Conservation (phyloP, 1,139 yeast genomes). For the Insectozyma bohioensis region DNA sequence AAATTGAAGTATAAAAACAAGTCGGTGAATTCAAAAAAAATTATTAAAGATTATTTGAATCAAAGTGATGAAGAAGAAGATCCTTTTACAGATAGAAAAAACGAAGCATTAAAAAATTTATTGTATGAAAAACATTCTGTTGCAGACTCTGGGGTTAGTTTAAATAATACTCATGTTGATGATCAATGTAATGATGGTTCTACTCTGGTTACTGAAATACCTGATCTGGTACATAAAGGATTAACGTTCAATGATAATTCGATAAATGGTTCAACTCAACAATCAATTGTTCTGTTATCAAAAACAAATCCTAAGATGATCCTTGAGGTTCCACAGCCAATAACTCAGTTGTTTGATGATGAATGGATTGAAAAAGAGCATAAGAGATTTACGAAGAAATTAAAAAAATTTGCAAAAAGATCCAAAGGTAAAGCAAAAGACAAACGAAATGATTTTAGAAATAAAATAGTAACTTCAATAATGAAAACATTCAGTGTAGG, state of each 20-base stretch:
- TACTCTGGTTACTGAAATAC: too few species aligned
- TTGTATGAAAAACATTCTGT: too few species aligned
- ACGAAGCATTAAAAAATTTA: too few species aligned
- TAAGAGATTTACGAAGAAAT: slow-evolving; percentile 19
- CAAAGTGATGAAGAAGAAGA: slow-evolving; percentile 1
- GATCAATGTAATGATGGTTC: too few species aligned
- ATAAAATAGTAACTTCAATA: slow-evolving; percentile 21
- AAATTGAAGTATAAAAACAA: slow-evolving; percentile 7
- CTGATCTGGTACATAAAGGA: too few species aligned
- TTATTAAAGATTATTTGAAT: slow-evolving; percentile 4
- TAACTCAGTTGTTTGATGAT: slow-evolving; percentile 11
- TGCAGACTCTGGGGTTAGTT: too few species aligned
- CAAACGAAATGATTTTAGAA: slow-evolving; percentile 20
- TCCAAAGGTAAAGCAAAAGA: slow-evolving; percentile 24
- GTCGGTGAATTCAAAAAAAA: slow-evolving; percentile 5
- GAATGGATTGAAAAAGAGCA: slow-evolving; percentile 22
- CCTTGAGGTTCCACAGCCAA: slow-evolving; percentile 10
- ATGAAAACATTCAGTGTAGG: slow-evolving; percentile 45
- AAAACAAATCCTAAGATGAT: slow-evolving; percentile 13
- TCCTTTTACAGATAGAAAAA: background rate
- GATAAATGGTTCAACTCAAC: too few species aligned
- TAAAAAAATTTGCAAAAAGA: slow-evolving; percentile 23
- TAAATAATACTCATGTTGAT: too few species aligned
- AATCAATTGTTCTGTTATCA: slow-evolving; percentile 12
- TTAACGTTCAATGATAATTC: too few species aligned